A percentile compares a stretch with the other conserved stretches of the same genome.
phyloP scores from a whole-genome alignment of 164 flowering plant genomes.

The Chloranthus sessilifolius region DNA sequence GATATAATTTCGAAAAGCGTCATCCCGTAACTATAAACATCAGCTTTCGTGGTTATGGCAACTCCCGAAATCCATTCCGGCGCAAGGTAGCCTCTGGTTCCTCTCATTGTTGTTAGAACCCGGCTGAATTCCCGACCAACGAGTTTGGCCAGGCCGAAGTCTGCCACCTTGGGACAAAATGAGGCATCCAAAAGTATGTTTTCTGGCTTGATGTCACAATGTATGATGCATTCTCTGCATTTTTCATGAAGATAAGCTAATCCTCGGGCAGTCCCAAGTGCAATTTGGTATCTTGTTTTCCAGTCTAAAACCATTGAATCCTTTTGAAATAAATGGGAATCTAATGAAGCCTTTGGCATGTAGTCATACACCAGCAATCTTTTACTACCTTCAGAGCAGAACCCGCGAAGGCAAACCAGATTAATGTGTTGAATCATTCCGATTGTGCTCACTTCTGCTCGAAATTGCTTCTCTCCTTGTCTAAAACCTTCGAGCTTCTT shows the following conservation, averaged over 20 bases:
- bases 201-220: constrained; percentile 39
- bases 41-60: constrained; percentile 32
- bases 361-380: constrained; percentile 47
- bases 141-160: constrained; percentile 34
- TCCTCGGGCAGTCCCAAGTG: constrained; percentile 30
- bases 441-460: constrained; percentile 56
- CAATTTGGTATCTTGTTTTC: constrained; percentile 29
- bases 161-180: constrained; percentile 30
- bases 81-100: constrained; percentile 37
- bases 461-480: constrained; percentile 57
- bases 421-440: constrained; percentile 57
- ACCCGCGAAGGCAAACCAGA: constrained; percentile 47
- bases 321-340: constrained; percentile 24
- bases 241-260: constrained; percentile 29
- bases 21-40: constrained; percentile 40
- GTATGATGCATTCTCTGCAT: constrained; percentile 34
- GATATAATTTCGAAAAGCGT: constrained; percentile 29
- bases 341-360: constrained; percentile 49
- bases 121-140: constrained; percentile 30
- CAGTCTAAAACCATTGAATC: constrained; percentile 13
- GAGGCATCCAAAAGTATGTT: constrained; percentile 30
- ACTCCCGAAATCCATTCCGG: constrained; percentile 39
- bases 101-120: constrained; percentile 33
- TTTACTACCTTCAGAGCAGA: constrained; percentile 37
- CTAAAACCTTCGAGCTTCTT: constrained; percentile 40